A percentile compares a stretch with the other conserved stretches of the same genome.
phyloP scores from a whole-genome alignment of 805 yeast genomes.

The Clavispora phyllophila region DNA sequence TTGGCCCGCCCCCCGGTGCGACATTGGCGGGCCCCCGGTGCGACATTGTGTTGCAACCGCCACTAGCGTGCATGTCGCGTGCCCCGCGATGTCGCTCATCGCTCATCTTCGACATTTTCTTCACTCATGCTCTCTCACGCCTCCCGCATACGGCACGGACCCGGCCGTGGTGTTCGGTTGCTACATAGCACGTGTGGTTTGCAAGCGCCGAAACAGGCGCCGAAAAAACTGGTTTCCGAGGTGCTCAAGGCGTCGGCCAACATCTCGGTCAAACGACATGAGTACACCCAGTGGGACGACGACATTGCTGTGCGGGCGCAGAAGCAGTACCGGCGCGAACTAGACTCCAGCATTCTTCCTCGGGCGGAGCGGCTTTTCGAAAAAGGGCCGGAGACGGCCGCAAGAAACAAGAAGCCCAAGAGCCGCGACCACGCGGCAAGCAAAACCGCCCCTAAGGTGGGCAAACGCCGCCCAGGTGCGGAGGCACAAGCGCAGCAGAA shows the following conservation, averaged over 20 bases:
- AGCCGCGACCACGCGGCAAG: too few relatives aligned
- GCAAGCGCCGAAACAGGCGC: neutral
- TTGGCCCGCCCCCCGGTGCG: neutral
- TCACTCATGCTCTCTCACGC: neutral
- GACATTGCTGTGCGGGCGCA: neutral
- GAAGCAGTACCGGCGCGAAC: neutral
- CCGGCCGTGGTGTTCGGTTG: neutral
- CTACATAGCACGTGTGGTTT: neutral
- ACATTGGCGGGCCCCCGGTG: neutral
- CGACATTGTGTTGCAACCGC: constrained; percentile 1
- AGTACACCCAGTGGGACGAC: neutral
- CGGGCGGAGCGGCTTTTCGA: neutral
- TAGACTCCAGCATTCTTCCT: neutral
- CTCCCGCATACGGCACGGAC: neutral
- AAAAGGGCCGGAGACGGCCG: too few relatives aligned
- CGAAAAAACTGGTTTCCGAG: neutral
- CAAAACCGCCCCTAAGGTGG: too few relatives aligned
- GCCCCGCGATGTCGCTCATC: constrained; percentile 1
- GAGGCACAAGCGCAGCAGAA: too few relatives aligned
- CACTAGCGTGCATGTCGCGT: neutral
- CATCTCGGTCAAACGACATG: neutral
- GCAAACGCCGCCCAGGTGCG: neutral
- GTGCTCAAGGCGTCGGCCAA: neutral
- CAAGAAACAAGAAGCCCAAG: too few relatives aligned
- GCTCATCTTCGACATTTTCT: neutral